Conservation (phyloP, 768 basidiomycete species). For the Hypholoma fasciculare region DNA sequence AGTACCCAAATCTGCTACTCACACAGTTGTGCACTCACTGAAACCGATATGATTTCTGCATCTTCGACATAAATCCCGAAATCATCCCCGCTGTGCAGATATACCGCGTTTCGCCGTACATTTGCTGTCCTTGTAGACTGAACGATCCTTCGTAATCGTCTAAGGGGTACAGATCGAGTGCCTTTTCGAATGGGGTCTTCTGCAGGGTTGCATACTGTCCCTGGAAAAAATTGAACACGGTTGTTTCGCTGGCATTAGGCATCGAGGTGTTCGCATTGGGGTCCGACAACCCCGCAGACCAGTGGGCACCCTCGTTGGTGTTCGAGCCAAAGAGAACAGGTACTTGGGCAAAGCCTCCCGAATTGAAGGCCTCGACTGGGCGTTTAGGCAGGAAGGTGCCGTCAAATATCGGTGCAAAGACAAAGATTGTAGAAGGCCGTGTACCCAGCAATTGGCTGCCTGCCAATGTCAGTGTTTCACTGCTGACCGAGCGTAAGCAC, state of each 20-base stretch:
- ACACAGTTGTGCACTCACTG: slow-evolving; percentile 25
- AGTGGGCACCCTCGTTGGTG: slow-evolving; percentile 40
- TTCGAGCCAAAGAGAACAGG: slow-evolving; percentile 46
- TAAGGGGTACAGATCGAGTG: slow-evolving; percentile 35
- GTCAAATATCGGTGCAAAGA: slow-evolving; percentile 40
- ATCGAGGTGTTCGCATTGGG: slow-evolving; percentile 38
- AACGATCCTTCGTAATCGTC: slow-evolving; percentile 31
- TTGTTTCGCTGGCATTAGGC: slow-evolving; percentile 35
- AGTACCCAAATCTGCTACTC: not conserved
- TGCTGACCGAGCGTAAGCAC: slow-evolving; percentile 33
- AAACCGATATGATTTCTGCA: slow-evolving; percentile 29
- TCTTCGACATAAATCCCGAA: slow-evolving; percentile 15
- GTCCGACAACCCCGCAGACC: slow-evolving; percentile 35
- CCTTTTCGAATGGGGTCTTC: slow-evolving; percentile 26
- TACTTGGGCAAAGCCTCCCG: slow-evolving; percentile 36
- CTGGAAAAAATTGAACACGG: slow-evolving; percentile 40
- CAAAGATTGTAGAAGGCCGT: slow-evolving; percentile 32
- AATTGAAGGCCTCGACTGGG: slow-evolving; percentile 39
- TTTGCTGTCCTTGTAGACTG: slow-evolving; percentile 41
- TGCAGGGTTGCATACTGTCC: slow-evolving; percentile 39
- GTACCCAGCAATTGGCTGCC: slow-evolving; percentile 29
- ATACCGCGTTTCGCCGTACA: slow-evolving; percentile 45
- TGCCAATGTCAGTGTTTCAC: slow-evolving; percentile 28
- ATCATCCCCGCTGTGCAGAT: slow-evolving; percentile 43
- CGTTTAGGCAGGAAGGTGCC: slow-evolving; percentile 31